Percentiles rank a stretch among this genome's conserved stretches.
phyloP scores from a whole-genome alignment of 208 protist species.

The Acanthamoeba polyphaga region DNA sequence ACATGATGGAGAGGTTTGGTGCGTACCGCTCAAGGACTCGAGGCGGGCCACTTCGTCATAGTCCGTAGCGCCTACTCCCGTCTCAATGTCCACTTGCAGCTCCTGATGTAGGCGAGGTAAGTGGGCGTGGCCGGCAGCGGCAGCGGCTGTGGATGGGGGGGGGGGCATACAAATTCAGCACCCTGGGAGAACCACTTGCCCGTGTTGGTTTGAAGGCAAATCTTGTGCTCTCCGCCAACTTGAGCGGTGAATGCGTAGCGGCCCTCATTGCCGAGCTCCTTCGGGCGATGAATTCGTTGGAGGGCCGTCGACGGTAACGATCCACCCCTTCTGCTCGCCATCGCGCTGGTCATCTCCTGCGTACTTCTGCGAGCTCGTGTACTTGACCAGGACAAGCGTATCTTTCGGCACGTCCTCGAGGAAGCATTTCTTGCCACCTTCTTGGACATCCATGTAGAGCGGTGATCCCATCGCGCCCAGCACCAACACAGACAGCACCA shows the following conservation, averaged over 20 bases:
- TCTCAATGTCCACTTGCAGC: constrained; percentile 84
- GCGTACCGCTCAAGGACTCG: constrained; percentile 81
- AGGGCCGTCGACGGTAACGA: constrained; percentile 75
- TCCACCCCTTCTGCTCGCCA: constrained; percentile 1
- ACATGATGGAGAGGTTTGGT: too few relatives aligned
- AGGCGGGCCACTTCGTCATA: constrained; percentile 86
- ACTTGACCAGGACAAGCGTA: constrained; percentile 82
- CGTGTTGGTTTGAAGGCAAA: constrained; percentile 87
- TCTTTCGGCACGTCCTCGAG: constrained; percentile 87
- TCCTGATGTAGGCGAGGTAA: constrained; percentile 66
- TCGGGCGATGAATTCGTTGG: constrained; percentile 80
- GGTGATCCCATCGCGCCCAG: not conserved
- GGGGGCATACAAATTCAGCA: constrained; percentile 44
- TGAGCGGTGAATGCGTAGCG: constrained; percentile 86
- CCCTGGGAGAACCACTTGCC: constrained; percentile 83
- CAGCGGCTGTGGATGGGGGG: not conserved
- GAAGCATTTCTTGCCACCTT: constrained; percentile 86
- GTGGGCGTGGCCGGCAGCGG: not conserved
- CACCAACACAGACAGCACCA: not conserved
- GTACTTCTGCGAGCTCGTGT: constrained; percentile 47
- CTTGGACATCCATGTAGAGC: constrained; percentile 83
- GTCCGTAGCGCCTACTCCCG: constrained; percentile 86
- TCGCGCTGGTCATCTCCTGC: constrained; percentile 66
- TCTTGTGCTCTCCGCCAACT: constrained; percentile 87
- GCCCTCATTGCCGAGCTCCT: constrained; percentile 77